Evolutionary conservation across 2,329 filamentous ascomycete species (phyloP).

Genomic region (Verticillium klebahnii): DNA sequence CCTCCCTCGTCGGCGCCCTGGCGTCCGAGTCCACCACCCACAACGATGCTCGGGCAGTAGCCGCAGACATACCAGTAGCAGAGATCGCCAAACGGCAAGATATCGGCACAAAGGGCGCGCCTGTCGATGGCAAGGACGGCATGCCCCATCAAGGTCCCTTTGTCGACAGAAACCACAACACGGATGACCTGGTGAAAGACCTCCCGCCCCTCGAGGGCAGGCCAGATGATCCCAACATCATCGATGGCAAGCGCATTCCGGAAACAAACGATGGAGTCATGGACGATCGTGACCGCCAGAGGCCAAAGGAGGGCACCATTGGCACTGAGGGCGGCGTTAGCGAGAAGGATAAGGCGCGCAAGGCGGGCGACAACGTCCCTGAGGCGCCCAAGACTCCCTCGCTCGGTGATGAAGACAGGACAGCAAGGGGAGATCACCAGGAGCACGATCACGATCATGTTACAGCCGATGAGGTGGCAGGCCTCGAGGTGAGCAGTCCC

Average conservation of each 20-base stretch:
- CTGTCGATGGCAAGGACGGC: conserved; percentile 88
- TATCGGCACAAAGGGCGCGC: conserved; percentile 65
- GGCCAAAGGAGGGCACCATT: conserved; percentile 78
- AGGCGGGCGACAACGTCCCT: conserved; percentile 61
- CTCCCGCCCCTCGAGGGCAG: conserved; percentile 43
- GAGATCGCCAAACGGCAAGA: conserved; percentile 27
- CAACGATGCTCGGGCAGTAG: conserved; percentile 11
- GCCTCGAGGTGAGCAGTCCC: conserved; percentile 51
- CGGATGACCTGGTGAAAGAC: conserved; percentile 29
- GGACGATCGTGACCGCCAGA: conserved; percentile 75
- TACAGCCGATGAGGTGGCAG: conserved; percentile 35
- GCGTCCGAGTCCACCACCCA: conserved; percentile 21
- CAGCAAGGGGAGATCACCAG: conserved; percentile 32
- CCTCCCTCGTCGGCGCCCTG: conserved; percentile 45
- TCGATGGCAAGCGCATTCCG: conserved; percentile 55
- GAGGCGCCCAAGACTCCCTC: conserved; percentile 76
- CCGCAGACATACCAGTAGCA: conserved; percentile 18
- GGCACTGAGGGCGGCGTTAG: conserved; percentile 88
- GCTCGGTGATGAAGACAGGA: conserved; percentile 73
- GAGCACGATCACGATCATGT: conserved; percentile 36
- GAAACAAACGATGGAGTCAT: conserved; percentile 77
- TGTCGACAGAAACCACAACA: conserved; percentile 40
- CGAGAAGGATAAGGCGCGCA: conserved; percentile 75
- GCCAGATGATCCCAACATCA: conserved; percentile 45
- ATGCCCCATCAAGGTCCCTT: conserved; percentile 87